Evolutionary conservation across 306 rosid species (phyloP).

Genomic region (Sindora glabra): DNA sequence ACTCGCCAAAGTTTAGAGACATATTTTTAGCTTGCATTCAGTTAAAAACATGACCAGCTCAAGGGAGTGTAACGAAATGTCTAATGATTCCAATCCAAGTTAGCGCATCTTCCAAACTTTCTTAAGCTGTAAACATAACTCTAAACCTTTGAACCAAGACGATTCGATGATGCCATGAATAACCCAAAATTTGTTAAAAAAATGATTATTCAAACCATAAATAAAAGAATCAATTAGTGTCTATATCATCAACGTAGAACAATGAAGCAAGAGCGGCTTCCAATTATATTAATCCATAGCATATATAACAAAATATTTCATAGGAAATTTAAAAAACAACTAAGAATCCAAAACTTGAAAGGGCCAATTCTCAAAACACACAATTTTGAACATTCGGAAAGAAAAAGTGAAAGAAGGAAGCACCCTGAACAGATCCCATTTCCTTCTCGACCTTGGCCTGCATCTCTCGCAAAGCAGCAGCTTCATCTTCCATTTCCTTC

Average conservation of each 20-base stretch:
- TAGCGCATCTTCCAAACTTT: background rate
- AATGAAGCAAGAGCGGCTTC: background rate
- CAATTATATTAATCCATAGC: background rate
- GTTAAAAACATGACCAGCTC: background rate
- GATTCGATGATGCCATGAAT: background rate
- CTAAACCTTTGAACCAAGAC: background rate
- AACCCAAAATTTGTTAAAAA: too few relatives aligned
- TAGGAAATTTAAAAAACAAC: background rate
- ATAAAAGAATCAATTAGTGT: background rate
- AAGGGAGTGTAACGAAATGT: background rate
- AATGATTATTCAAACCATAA: background rate
- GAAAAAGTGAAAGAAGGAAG: background rate
- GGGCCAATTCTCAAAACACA: background rate
- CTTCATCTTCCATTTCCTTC: constrained; percentile 70
- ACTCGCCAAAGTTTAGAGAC: background rate
- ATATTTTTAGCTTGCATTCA: background rate
- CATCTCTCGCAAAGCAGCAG: constrained; percentile 70
- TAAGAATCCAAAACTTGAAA: background rate
- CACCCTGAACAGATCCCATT: constrained; percentile 58
- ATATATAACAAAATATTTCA: background rate
- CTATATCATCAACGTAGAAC: background rate
- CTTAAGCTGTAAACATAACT: background rate
- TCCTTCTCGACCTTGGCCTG: constrained; percentile 66
- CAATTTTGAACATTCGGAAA: too few relatives aligned
- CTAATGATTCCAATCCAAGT: background rate